Evolutionary conservation across 257 asterid genomes (phyloP), one percentile per base, ranked within the genome.

Genomic region (Henckelia pumila): DNA sequence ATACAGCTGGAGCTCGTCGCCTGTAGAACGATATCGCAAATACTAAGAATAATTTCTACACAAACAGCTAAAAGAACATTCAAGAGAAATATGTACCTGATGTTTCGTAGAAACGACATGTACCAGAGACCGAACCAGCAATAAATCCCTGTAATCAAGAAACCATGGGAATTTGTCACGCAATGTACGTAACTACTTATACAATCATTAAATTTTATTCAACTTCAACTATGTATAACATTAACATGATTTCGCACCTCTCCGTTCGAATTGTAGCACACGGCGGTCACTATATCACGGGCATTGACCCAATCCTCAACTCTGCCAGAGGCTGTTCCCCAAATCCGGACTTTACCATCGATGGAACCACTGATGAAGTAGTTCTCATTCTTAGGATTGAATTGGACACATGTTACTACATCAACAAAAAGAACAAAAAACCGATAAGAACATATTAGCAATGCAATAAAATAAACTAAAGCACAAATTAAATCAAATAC

Each of bases 281-380:
- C 77, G 11, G 95, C 89, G 13, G 98, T 87, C 22, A 86, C 87
- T 57, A 88, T 60, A 62, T 80, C 87, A 23, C 71, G 72, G 0
- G 59, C 72, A 53, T 87, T 78, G 19, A 86, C 81, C 98, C 98
- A 92, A 64, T 83, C 87, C 68, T 83, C 67, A 1, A 92, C 98
- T 74, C 96, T 79, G 62, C 70, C 75, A 26, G 71, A 75, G 1
- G 11, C 60, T 28, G 87, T 80, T 35, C 91, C 89, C 96, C 96
- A 91, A 71, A 89, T 81, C 56, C 96, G 85, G 71, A 85, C 89
- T 80, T 85, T 89, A n/a, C 95, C 96, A 66, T 91, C 98, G 4
- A 89, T 83, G 59, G 87, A 89, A 19, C 98, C 98, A 40, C 89
- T 87, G 24, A 88, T 80, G 84, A 92, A 92, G 77, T 72, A 66